Conservation (phyloP, 192 early-diverging fungal species). For the Entomortierella lignicola region DNA sequence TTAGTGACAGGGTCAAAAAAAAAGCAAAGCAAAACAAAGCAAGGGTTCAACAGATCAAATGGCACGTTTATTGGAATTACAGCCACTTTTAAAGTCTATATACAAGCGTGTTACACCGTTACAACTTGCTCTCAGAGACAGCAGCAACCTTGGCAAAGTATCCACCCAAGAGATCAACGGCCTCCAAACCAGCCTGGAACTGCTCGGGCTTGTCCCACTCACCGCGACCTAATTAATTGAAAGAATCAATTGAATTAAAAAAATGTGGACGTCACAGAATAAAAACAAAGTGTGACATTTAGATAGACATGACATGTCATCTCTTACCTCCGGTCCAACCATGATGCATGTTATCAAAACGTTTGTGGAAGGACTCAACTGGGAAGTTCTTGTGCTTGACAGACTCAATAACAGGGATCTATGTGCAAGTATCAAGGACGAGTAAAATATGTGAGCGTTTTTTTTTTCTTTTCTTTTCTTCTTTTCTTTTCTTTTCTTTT, state of each 20-base stretch:
- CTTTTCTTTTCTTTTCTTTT: neutral
- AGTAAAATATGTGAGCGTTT: neutral
- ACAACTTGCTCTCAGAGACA: constrained; percentile 17
- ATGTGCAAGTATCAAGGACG: neutral
- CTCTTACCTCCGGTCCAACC: constrained; percentile 22
- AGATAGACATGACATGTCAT: neutral
- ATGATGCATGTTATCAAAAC: constrained; percentile 28
- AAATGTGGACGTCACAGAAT: neutral
- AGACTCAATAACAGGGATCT: constrained; percentile 19
- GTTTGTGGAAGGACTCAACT: constrained; percentile 21
- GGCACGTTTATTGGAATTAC: too few species aligned
- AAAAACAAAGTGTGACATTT: neutral
- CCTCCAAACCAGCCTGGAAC: constrained; percentile 26
- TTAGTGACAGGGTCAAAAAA: too few species aligned
- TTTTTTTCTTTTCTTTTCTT: too few species aligned
- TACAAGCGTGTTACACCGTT: too few species aligned
- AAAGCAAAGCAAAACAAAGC: too few species aligned
- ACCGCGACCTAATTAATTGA: constrained; percentile 8
- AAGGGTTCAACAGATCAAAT: too few species aligned
- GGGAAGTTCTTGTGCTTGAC: constrained; percentile 36
- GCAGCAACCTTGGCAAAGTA: constrained; percentile 26
- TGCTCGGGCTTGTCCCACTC: constrained; percentile 27
- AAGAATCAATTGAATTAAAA: neutral
- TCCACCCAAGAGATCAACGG: constrained; percentile 17
- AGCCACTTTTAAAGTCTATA: too few species aligned